Conservation (phyloP, 345 rosid species). For the Geranium rotundifolium region DNA sequence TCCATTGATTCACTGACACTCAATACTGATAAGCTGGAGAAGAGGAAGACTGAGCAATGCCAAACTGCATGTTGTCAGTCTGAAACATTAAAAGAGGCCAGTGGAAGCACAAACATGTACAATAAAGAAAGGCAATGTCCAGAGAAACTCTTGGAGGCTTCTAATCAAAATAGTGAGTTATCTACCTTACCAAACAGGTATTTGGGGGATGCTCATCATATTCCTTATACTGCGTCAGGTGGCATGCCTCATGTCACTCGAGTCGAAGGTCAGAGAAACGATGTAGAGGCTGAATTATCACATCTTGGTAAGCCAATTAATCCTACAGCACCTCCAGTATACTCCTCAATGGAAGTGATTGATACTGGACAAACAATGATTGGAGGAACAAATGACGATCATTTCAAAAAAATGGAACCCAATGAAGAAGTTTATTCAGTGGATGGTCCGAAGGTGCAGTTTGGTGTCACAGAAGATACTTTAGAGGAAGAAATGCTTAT, state of each 20-base stretch:
- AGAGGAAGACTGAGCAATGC: slow-evolving; percentile 14
- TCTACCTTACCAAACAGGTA: slow-evolving; percentile 20
- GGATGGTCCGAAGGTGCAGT: slow-evolving; percentile 17
- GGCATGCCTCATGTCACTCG: slow-evolving; percentile 13
- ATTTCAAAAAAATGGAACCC: slow-evolving; percentile 8
- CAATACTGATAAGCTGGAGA: slow-evolving; percentile 5
- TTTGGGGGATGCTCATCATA: slow-evolving; percentile 16
- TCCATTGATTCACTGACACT: slow-evolving; percentile 13
- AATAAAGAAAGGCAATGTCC: slow-evolving; percentile 10
- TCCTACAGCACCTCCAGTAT: slow-evolving; percentile 14
- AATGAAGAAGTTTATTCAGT: slow-evolving; percentile 14
- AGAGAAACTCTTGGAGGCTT: slow-evolving; percentile 19
- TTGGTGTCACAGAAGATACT: slow-evolving; percentile 33
- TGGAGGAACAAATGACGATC: slow-evolving; percentile 16
- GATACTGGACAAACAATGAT: slow-evolving; percentile 18
- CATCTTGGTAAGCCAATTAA: slow-evolving; percentile 18
- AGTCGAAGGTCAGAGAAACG: slow-evolving; percentile 20
- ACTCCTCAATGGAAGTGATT: slow-evolving; percentile 13
- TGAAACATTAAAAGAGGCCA: slow-evolving; percentile 11
- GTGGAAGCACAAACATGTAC: slow-evolving; percentile 3
- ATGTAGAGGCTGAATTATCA: slow-evolving; percentile 14
- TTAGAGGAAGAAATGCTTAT: slow-evolving; percentile 64
- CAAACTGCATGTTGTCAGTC: background rate
- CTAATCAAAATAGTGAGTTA: slow-evolving; percentile 17
- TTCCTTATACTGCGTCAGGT: slow-evolving; percentile 16